Evolutionary conservation across 768 basidiomycete species (phyloP).

Genomic region (Auricularia cornea): DNA sequence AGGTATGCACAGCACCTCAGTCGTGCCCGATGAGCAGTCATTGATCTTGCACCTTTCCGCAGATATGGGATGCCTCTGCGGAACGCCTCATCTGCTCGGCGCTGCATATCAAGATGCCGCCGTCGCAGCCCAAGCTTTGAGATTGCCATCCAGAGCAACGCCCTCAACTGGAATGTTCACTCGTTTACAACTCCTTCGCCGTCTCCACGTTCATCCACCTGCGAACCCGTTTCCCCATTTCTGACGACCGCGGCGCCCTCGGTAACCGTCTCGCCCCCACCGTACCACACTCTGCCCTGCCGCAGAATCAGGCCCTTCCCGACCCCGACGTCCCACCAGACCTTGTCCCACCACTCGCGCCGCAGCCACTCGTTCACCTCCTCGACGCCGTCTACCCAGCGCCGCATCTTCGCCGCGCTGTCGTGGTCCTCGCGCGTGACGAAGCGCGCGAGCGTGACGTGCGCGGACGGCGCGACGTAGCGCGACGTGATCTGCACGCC

Average conservation of each 20-base stretch:
- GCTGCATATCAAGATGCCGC: not conserved
- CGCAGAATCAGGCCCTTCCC: not conserved
- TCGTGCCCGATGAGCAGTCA: not conserved
- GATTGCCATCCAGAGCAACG: no score
- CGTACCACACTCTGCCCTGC: not conserved
- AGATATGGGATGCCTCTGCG: not conserved
- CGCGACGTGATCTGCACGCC: not conserved
- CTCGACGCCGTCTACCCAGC: not conserved
- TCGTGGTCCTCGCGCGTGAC: not conserved
- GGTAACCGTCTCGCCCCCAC: not conserved
- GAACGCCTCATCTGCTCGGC: not conserved
- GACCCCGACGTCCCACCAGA: not conserved
- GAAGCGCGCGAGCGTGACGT: not conserved
- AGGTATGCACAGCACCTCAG: not conserved
- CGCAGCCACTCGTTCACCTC: not conserved
- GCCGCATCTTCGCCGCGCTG: not conserved
- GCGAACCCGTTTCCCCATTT: no score
- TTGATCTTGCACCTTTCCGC: not conserved
- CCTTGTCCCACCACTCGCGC: not conserved
- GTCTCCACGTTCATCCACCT: no score
- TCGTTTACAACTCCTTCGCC: no score
- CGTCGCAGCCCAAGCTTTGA: not conserved
- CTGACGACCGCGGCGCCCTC: not conserved
- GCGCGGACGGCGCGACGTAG: not conserved
- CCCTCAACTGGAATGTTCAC: no score